Evolutionary conservation across 345 rosid species (phyloP), one percentile per base, ranked within the genome.

Genomic region (Stellera chamaejasme): DNA sequence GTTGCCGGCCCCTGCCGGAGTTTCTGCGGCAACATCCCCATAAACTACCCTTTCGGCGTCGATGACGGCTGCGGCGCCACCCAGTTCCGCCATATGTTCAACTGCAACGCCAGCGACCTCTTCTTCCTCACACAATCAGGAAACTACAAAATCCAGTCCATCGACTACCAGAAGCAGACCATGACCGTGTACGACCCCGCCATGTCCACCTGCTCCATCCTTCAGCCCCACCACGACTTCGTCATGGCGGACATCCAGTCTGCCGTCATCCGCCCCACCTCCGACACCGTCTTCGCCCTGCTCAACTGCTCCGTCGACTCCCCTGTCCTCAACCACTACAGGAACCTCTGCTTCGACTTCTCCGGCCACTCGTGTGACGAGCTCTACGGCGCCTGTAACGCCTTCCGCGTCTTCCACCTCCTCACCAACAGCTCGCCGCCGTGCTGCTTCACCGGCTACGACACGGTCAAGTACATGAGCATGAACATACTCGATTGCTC

Each of bases 181-280:
- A 49, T 92, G 58, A 67, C 59, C 14, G 52, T 88, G 3, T 92
- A 82, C 72, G 97, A 92, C 64, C 93, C 98, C 0, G 68, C 95
- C 7, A 92, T 92, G 98, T 92, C 97, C 25, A 88, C 98, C 0
- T 92, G 97, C 80, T 88, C 97, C 14, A 82, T 84, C 43, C 89
- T 92, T 16, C 96, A 85, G 53, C 96, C 98, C n/a, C 93, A 81
- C 74, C 98, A 81, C 59, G 93, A 92, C 67, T 82, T 92, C 67
- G 41, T 72, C 59, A 63, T 92, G 85, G 50, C 90, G 0, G 91
- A 82, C 27, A 56, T 84, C 2, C 93, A 88, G 44, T 77, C 81
- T 13, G 85, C 72, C 12, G 36, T 79, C n/a, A 84, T 92, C 16
- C 83, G 85, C 1, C 97, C 98, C 0, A 71, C 87, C 2, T 66